A percentile compares a stretch with the other conserved stretches of the same genome.
phyloP scores from a whole-genome alignment of 331 rosid genomes.

The Rosa hybrid region DNA sequence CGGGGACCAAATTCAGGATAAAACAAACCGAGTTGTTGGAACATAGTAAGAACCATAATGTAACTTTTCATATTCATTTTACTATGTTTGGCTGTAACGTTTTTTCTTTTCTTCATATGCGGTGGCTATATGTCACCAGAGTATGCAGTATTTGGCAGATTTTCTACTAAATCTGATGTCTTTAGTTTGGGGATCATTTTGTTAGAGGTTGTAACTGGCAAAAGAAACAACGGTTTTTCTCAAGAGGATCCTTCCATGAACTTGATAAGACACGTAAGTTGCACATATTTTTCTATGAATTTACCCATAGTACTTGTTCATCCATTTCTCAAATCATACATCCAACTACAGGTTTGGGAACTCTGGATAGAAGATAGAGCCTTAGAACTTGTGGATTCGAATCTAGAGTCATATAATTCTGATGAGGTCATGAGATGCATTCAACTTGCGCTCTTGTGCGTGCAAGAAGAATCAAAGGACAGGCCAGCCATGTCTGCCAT shows the following conservation, averaged over 20 bases:
- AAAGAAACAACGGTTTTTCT: conserved; percentile 24
- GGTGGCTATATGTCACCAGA: conserved; percentile 64
- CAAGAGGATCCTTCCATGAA: conserved; percentile 21
- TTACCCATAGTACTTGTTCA: background rate
- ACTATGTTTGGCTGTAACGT: background rate
- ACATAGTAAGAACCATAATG: conserved; percentile 20
- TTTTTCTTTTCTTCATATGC: background rate
- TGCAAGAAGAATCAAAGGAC: conserved; percentile 31
- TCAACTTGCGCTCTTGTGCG: conserved; percentile 38
- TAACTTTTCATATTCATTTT: background rate
- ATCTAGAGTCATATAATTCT: background rate
- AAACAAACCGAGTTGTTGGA: conserved; percentile 26
- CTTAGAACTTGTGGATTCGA: conserved; percentile 26
- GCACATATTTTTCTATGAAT: background rate
- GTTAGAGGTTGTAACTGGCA: conserved; percentile 50
- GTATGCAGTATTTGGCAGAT: conserved; percentile 48
- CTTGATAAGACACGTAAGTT: conserved; percentile 38
- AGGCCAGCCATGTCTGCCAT: conserved; percentile 34
- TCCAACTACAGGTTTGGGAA: conserved; percentile 26
- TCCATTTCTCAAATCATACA: background rate
- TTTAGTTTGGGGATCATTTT: conserved; percentile 56
- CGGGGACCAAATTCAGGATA: conserved; percentile 1
- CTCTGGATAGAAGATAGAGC: conserved; percentile 31
- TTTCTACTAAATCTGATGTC: conserved; percentile 52
- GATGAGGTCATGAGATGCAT: conserved; percentile 37